Evolutionary conservation across 495 filamentous ascomycete species (phyloP), one percentile per base, ranked within the genome.

Genomic region (Gamarada debralockiae): DNA sequence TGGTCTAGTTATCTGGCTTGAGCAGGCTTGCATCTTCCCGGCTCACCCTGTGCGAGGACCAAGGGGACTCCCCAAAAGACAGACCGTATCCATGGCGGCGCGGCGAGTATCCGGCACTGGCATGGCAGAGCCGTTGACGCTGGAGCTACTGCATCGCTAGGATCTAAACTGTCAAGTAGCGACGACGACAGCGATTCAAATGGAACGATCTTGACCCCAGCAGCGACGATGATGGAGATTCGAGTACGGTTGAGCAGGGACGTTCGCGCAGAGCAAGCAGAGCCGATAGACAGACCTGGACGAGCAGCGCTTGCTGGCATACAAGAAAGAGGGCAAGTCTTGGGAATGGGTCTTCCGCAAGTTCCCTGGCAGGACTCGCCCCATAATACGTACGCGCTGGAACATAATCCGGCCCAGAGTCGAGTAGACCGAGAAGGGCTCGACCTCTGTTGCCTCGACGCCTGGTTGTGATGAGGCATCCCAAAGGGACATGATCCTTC

Each of bases 11-110:
- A 15, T 48, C 31, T 48, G 37, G 42, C 43, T n/a, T 48, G 20
- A 49, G 43, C 36, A 33, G 42, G 48, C 29, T 43, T 52, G 36
- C 48, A 25, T 42, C 27, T 34, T 52, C 54, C 46, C 46, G 17
- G 20, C 39, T 46, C 50, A n/a, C n/a, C 52, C 34, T 27, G 52
- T 31, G 38, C 46, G 1, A 44, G 2, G 25, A 24, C 47, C 50
- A 3, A 50, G 22, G 45, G 47, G 38, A 44, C 40, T 50, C 10
- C 46, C n/a, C 21, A 25, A 20, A 40, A 56, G 53, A 34, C 29
- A 49, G 23, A 24, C 45, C n/a, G 17, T 50, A 27, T 23, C 29
- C 23, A 41, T 37, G 23, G n/a, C 8, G 23, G 50, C 34, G 27
- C 34, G 24, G 20, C 53, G 31, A 22, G 21, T 29, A 46, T 38